Base-by-base conservation (phyloP, 192 early-diverging fungal species). In the Thamnidium elegans region DNA sequence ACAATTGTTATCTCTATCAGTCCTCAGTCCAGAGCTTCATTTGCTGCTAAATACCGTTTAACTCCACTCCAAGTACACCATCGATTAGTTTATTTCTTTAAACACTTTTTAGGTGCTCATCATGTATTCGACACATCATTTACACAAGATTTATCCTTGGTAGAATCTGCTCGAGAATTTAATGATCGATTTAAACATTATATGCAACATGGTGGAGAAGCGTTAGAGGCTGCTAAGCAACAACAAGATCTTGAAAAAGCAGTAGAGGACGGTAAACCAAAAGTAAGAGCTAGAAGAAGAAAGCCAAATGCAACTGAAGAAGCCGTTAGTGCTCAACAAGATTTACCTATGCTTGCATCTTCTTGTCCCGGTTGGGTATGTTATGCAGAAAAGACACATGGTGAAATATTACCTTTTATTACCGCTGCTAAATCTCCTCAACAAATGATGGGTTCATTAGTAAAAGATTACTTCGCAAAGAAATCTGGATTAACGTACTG, bases 361-460 rank as follows among this genome's bases (percentile, higher is more conserved):
- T 75, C 83, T 56, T 87, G 84, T 55, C 84, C 86, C 52, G 94
- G 96, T 13, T 99, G 95, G 95, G 92, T 99, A 23, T 99, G 97
- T 77, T 99, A 99, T 65, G 94, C 94, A 11, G 97, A 99, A 78
- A 99, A 98, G 78, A 98, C 97, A 0, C 96, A 99, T 64, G 86
- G 83, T 14, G 86, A 90, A 68, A 82, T 95, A 8, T 75, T 99
- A 19, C 93, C 94, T 1, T 86, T 92, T 69, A 91, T 99, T 58
- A 90, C 89, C 69, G 84, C 84, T 32, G 90, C 91, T 4, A 94
- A 93, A 68, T 97, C 95, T n/a, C 95, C 97, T 20, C 97, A 99
- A 76, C 96, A 98, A 72, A 86, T 94, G 50, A 96, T 97, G 93
- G 97, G 97, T 13, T 86, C 89, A 0, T 74, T 99, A 15, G 88